Base-by-base conservation (phyloP, 345 rosid species). In the Ricinus communis region DNA sequence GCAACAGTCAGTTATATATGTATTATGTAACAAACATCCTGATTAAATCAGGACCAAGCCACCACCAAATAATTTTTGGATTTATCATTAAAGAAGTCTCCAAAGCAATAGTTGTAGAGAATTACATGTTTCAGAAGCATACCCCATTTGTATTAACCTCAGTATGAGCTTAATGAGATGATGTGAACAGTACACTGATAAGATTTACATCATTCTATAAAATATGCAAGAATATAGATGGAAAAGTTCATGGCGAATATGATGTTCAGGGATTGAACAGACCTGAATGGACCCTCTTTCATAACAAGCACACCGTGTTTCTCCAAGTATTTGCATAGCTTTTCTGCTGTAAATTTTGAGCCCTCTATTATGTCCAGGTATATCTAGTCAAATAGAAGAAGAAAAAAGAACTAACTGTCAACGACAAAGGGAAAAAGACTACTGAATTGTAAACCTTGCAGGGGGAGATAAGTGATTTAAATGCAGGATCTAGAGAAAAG, bases 231-330 rank as follows among this genome's bases (percentile, higher is more conserved):
- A 56, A 5, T 28, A 41, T 7, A 64, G 50, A 12, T 60, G 25
- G 51, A 3, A 47, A 22, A 27, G 46, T 46, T 19, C 24, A 18
- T 21, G 43, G 43, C n/a, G 33, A 25, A 46, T 27, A 61, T 27
- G 54, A 74, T 54, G 38, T 70, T 18, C 16, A 43, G 66, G 62
- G 62, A 25, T 54, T 25, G 43, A 18, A 22, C 76, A 15, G 62
- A 91, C 97, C 89, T 90, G 56, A 84, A 71, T 33, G 85, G 79
- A 68, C 89, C 65, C 71, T 86, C 86, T 33, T 71, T 77, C 90
- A 90, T 83, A 27, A 88, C 76, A 41, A 85, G 86, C 30, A 95
- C 79, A 25, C 96, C 96, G 21, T 87, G 85, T 78, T 83, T 85
- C 77, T 88, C 83, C 80, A 95, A 85, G 69, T 85, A 82, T 83